Percentiles rank a stretch among this genome's conserved stretches.
phyloP scores from a whole-genome alignment of 768 basidiomycete species.

The Baorangia bicolor region DNA sequence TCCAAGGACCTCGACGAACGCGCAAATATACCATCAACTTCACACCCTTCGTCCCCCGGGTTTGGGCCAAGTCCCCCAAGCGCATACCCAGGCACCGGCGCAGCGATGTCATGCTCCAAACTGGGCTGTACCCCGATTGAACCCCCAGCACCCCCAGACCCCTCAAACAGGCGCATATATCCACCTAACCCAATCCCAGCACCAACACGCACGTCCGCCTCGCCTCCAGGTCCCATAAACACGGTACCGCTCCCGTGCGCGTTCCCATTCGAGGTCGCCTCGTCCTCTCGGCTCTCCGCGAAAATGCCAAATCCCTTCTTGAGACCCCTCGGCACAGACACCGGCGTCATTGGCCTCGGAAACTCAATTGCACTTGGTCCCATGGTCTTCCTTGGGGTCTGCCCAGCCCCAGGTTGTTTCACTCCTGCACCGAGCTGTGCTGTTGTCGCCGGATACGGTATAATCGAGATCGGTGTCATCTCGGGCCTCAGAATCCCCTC shows the following conservation, averaged over 20 bases:
- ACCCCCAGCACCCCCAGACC: background rate
- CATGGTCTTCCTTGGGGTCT: constrained; percentile 21
- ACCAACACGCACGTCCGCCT: background rate
- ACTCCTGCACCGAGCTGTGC: constrained; percentile 2
- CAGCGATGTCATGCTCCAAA: constrained; percentile 12
- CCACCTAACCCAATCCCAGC: constrained; percentile 10
- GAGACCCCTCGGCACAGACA: constrained; percentile 12
- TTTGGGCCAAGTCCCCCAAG: background rate
- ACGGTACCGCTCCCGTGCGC: background rate
- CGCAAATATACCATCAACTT: constrained; percentile 4
- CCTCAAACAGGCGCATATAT: constrained; percentile 26
- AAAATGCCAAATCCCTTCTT: constrained; percentile 9
- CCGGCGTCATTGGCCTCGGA: constrained; percentile 19
- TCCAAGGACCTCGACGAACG: constrained; percentile 9
- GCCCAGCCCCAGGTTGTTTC: constrained; percentile 4
- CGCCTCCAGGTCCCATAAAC: constrained; percentile 6
- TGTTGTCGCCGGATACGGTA: constrained; percentile 17
- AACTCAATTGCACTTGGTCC: constrained; percentile 11
- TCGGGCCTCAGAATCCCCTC: constrained; percentile 24
- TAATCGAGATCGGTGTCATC: constrained; percentile 23
- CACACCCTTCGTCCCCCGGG: background rate
- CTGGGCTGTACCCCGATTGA: background rate
- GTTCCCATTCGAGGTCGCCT: background rate
- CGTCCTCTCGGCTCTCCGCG: constrained; percentile 5
- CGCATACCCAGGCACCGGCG: constrained; percentile 22